Percentiles rank a stretch among this genome's conserved stretches.
Evolutionary conservation across 2,329 filamentous ascomycete species (phyloP).

Genomic region (Colletotrichum sp.): DNA sequence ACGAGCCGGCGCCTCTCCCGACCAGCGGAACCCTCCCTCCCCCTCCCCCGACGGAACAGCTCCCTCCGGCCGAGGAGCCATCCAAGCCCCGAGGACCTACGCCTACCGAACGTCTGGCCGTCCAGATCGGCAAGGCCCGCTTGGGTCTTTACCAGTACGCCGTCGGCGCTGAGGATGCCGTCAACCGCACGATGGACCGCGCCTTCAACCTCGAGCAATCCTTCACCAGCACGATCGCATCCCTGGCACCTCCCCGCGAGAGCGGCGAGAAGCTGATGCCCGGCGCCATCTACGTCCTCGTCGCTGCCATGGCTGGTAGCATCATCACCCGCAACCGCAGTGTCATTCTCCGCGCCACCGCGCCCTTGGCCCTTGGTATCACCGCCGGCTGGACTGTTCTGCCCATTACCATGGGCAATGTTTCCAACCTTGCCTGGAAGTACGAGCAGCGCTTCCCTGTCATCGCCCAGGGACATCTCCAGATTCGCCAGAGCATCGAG

Average conservation of each 20-base stretch:
- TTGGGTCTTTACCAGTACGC: constrained; percentile 81
- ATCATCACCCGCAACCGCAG: constrained; percentile 90
- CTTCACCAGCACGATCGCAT: constrained; percentile 88
- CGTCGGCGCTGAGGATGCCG: constrained; percentile 75
- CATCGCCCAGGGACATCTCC: constrained; percentile 80
- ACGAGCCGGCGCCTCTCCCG: constrained; percentile 61
- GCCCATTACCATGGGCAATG: constrained; percentile 89
- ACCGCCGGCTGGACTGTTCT: constrained; percentile 84
- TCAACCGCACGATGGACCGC: constrained; percentile 82
- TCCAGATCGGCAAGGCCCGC: constrained; percentile 79
- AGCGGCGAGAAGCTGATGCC: constrained; percentile 90
- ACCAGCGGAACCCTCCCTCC: constrained; percentile 35
- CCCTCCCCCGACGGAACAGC: constrained; percentile 36
- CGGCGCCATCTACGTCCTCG: constrained; percentile 88
- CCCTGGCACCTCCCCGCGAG: constrained; percentile 83
- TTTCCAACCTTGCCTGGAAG: constrained; percentile 84
- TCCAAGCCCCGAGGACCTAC: constrained; percentile 61
- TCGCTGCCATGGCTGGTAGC: constrained; percentile 92
- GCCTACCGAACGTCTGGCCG: constrained; percentile 87
- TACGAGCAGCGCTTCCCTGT: constrained; percentile 91
- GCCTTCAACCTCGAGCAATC: constrained; percentile 86
- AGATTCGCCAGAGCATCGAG: constrained; percentile 70
- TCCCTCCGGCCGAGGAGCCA: constrained; percentile 25
- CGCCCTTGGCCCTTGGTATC: constrained; percentile 81
- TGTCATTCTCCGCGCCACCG: constrained; percentile 77